phyloP scores from a whole-genome alignment of 108 stramenopile genomes.

The Discostella stelligeroides region DNA sequence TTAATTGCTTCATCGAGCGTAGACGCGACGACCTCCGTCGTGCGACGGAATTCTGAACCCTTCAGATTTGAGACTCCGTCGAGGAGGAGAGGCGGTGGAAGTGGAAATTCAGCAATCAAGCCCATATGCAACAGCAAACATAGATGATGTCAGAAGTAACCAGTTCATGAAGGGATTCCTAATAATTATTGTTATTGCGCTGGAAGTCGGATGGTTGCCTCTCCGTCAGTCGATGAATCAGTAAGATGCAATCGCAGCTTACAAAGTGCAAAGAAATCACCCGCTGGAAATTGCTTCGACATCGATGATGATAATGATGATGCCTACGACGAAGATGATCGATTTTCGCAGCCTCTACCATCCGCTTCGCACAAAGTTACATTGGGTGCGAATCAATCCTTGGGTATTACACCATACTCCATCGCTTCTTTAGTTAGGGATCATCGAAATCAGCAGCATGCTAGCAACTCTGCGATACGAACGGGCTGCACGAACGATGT shows the following conservation, averaged over 20 bases:
- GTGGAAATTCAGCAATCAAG: too few relatives aligned
- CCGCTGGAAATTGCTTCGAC: not conserved
- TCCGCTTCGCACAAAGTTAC: not conserved
- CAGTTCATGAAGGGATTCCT: too few relatives aligned
- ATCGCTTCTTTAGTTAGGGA: conserved; percentile 2
- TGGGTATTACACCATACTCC: conserved; percentile 2
- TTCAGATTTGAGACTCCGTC: too few relatives aligned
- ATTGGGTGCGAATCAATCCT: not conserved
- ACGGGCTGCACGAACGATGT: conserved; percentile 16
- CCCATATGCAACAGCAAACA: too few relatives aligned
- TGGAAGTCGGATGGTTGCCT: not conserved
- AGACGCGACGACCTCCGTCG: conserved; percentile 28
- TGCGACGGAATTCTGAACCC: conserved; percentile 21
- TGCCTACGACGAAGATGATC: conserved; percentile 15
- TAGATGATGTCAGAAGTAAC: too few relatives aligned
- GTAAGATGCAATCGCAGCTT: not conserved
- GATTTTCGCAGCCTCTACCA: conserved; percentile 27
- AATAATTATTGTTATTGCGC: too few relatives aligned
- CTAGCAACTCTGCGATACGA: too few relatives aligned
- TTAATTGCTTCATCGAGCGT: conserved; percentile 46
- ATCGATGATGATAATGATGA: not conserved
- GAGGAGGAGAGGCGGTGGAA: too few relatives aligned
- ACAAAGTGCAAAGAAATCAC: too few relatives aligned
- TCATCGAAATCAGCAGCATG: not conserved
- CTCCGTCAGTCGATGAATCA: not conserved